Evolutionary conservation across 768 basidiomycete species (phyloP), one percentile per base, ranked within the genome.

Genomic region (Gautieria morchelliformis): DNA sequence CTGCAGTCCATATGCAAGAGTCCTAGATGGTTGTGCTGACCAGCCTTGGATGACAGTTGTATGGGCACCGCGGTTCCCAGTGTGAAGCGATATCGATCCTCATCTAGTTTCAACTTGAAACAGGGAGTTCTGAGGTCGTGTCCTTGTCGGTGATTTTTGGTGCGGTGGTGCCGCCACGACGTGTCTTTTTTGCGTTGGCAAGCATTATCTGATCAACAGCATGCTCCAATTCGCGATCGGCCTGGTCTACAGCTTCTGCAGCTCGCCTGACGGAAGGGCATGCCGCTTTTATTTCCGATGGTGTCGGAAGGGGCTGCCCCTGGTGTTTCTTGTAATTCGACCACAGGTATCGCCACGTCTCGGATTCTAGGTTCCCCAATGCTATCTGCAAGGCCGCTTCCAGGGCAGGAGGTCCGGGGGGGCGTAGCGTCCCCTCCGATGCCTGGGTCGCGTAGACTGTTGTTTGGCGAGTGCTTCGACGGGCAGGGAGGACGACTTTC

Each of bases 331-430:
- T 33, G 9, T 49, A 15, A 20, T 33, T 49, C 12, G n/a, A 14
- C 45, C 47, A 57, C 6, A 49, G 24, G 42, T 47, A 57, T 11
- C 44, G n/a, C 55, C 55, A 56, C 3, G 33, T 50, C 7, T 46
- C 56, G 19, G 56, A 57, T 32, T 57, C 46, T 4, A 57, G 46
- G 24, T 57, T 57, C 14, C 56, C 7, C n/a, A 57, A 14, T 3
- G 56, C 56, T n/a, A 57, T 47, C 17, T 20, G 22, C 5, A 57
- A 30, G 37, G 56, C 56, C 15, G 56, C 56, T 50, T 57, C 56
- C 7, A 57, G 48, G 20, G 24, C 14, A 11, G 56, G 46, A n/a
- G 56, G 56, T 15, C 56, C 56, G 7, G 33, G 56, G 32, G 56
- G 56, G 40, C 56, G 56, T 19, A 46, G 15, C 9, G 30, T 56